Conservation (phyloP, 805 yeast species). For the Citeromyces matritensis region DNA sequence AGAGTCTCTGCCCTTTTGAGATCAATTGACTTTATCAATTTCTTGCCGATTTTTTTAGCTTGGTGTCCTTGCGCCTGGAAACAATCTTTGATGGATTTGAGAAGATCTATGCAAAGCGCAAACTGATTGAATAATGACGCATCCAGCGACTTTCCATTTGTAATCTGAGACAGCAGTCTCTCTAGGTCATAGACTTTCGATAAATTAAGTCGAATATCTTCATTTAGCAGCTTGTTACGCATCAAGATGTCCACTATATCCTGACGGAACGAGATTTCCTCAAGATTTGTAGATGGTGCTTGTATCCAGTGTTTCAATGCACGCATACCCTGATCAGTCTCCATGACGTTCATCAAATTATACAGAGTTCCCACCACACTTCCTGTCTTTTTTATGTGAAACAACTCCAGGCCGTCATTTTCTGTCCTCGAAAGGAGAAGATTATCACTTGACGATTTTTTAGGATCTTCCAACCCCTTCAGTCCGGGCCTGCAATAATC, state of each 20-base stretch:
- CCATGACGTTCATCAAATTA: conserved; percentile 56
- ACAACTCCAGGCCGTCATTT: conserved; percentile 46
- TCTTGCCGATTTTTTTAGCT: too few species aligned
- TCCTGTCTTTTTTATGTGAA: conserved; percentile 38
- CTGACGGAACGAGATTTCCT: conserved; percentile 43
- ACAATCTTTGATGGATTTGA: too few species aligned
- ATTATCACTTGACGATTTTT: conserved; percentile 30
- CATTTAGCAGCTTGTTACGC: conserved; percentile 12
- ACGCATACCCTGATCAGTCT: conserved; percentile 72
- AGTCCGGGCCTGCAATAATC: conserved; percentile 61
- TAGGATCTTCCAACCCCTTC: conserved; percentile 52
- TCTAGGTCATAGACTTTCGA: conserved; percentile 39
- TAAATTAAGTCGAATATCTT: conserved; percentile 18
- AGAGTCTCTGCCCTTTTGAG: too few species aligned
- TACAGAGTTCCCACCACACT: conserved; percentile 56
- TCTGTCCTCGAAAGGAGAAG: conserved; percentile 22
- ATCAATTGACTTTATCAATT: too few species aligned
- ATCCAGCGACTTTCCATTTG: conserved; percentile 15
- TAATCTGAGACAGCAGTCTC: conserved; percentile 41
- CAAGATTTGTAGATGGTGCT: conserved; percentile 53
- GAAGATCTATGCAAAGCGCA: too few species aligned
- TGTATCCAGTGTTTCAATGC: conserved; percentile 70
- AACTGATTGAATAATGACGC: too few species aligned
- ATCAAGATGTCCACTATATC: conserved; percentile 28
- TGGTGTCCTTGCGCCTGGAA: too few species aligned